Percentiles rank a stretch among this genome's conserved stretches.
phyloP scores from a whole-genome alignment of 1,139 yeast genomes.

The Blastobotrys proliferans region DNA sequence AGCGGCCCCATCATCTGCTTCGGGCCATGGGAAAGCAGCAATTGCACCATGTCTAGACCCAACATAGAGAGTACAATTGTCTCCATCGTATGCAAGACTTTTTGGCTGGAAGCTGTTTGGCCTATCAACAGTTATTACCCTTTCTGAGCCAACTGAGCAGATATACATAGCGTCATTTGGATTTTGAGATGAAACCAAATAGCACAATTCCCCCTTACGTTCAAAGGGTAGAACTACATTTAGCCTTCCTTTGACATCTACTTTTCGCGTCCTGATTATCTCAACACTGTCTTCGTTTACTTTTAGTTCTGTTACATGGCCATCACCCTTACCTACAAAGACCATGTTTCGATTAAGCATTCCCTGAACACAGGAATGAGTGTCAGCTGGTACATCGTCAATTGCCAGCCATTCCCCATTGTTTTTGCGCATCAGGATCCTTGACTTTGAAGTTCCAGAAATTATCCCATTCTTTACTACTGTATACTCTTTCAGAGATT shows the following conservation, averaged over 20 bases:
- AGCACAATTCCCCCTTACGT: conserved; percentile 31
- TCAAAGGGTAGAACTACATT: conserved; percentile 47
- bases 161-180: conserved; percentile 55
- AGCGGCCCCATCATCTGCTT: conserved; percentile 17
- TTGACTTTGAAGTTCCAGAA: conserved; percentile 62
- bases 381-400: conserved; percentile 38
- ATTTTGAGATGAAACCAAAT: conserved; percentile 64
- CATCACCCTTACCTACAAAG: conserved; percentile 50
- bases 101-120: conserved; percentile 55
- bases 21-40: conserved; percentile 39
- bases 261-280: conserved; percentile 20
- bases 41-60: conserved; percentile 74
- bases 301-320: conserved; percentile 47
- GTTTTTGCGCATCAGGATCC: conserved; percentile 35
- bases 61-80: conserved; percentile 45
- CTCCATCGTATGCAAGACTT: conserved; percentile 44
- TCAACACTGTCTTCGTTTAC: conserved; percentile 23
- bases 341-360: conserved; percentile 41
- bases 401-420: conserved; percentile 35
- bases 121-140: conserved; percentile 17
- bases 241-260: conserved; percentile 41
- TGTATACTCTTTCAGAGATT: conserved; percentile 60
- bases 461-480: conserved; percentile 42
- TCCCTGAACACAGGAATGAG: conserved; percentile 51
- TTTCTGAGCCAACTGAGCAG: conserved; percentile 35